These are phyloP conservation scores for Berberis vulgaris DNA, from an alignment of 164 flowering plant species.

Conservation along the genomic window DNA sequence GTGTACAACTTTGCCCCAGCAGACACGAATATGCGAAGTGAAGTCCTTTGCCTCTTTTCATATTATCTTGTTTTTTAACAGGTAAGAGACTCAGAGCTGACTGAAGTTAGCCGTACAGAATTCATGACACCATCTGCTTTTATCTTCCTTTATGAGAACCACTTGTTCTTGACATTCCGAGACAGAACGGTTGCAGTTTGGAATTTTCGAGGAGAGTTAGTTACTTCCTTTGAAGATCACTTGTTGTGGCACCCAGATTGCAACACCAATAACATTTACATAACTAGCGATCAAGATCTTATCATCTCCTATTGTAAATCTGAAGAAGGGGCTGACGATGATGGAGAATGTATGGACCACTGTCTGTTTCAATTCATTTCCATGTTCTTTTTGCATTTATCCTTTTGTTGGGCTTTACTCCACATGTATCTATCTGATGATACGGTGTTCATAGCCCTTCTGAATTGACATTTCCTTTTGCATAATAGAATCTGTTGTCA, in stretches of 20 bases:
- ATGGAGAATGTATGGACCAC: not conserved
- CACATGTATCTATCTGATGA: too few relatives aligned
- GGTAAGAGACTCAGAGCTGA: conserved; percentile 68
- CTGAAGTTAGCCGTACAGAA: conserved; percentile 69
- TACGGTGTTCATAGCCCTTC: not conserved
- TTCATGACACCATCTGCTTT: conserved; percentile 97
- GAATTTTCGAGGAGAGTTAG: conserved; percentile 88
- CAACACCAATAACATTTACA: conserved; percentile 91
- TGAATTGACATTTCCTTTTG: not conserved
- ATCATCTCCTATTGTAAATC: conserved; percentile 92
- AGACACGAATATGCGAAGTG: too few relatives aligned
- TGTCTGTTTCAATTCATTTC: not conserved
- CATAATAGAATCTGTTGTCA: not conserved
- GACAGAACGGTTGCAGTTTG: conserved; percentile 90
- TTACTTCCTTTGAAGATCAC: conserved; percentile 92
- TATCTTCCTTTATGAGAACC: conserved; percentile 86
- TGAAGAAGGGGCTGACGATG: conserved; percentile 30
- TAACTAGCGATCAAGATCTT: conserved; percentile 92
- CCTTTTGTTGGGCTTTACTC: too few relatives aligned
- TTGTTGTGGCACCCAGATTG: conserved; percentile 87
- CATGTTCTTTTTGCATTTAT: not conserved
- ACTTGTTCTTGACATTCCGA: conserved; percentile 76
- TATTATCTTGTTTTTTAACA: conserved; percentile 15
- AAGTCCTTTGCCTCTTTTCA: too few relatives aligned
- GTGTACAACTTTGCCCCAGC: too few relatives aligned